A percentile compares a stretch with the other conserved stretches of the same genome.
phyloP scores from a whole-genome alignment of 1,284 basidiomycete genomes.

The Somion occarium region DNA sequence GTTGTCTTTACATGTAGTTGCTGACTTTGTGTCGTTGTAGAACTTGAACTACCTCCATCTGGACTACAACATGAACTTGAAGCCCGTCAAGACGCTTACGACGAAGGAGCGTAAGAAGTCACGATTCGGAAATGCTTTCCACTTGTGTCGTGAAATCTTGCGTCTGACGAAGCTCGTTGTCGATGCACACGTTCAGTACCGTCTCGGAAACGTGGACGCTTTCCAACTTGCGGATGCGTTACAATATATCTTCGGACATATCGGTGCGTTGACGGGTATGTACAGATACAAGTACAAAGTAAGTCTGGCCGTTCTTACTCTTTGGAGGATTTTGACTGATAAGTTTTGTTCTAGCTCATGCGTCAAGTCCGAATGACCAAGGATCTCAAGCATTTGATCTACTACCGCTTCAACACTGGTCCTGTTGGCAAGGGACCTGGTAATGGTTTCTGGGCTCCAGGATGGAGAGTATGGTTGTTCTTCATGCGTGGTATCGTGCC shows the following conservation, averaged over 20 bases:
- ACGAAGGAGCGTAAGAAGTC: conserved; percentile 99
- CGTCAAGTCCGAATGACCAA: conserved; percentile 99
- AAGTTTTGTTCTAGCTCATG: conserved; percentile 66
- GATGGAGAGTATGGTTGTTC: conserved; percentile 99
- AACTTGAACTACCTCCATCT: conserved; percentile 95
- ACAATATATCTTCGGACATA: conserved; percentile 97
- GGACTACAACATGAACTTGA: conserved; percentile 94
- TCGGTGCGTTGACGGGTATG: conserved; percentile 98
- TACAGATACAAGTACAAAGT: conserved; percentile 99
- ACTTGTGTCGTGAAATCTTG: conserved; percentile 95
- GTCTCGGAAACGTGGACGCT: conserved; percentile 97
- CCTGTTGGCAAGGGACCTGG: conserved; percentile 99
- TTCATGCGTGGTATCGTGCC: conserved; percentile 99
- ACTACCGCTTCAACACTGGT: conserved; percentile 99
- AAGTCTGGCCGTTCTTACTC: conserved; percentile 14
- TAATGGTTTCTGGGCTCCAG: conserved; percentile 99
- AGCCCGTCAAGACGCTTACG: conserved; percentile 98
- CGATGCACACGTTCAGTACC: conserved; percentile 98
- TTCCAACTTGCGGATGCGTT: conserved; percentile 99
- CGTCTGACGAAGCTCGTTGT: conserved; percentile 98
- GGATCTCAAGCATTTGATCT: conserved; percentile 97
- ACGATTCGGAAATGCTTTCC: conserved; percentile 99
- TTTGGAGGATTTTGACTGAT: conserved; percentile 2
- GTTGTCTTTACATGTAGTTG: neutral
- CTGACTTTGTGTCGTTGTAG: conserved; percentile 33